Conservation (phyloP, 1,284 basidiomycete species). For the Cutaneotrichosporon spelunceum region DNA sequence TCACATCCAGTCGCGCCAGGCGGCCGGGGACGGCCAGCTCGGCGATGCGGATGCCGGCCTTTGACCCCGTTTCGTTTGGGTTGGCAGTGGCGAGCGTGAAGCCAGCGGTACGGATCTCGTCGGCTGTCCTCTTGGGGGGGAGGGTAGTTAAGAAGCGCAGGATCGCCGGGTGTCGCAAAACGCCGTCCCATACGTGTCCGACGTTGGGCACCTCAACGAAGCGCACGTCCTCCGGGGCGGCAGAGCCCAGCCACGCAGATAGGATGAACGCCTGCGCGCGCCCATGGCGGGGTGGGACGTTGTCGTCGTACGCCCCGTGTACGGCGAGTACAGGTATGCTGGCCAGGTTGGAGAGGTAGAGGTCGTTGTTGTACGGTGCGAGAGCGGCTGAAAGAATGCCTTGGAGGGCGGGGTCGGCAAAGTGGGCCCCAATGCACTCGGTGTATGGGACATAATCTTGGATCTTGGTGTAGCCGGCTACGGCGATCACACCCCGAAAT, state of each 20-base stretch:
- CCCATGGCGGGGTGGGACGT: conserved; percentile 47
- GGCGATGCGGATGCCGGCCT: conserved; percentile 48
- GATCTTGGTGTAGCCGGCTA: conserved; percentile 75
- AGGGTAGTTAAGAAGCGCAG: conserved; percentile 34
- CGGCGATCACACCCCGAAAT: conserved; percentile 68
- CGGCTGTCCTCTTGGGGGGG: conserved; percentile 19
- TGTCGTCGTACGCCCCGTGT: conserved; percentile 62
- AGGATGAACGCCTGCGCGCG: conserved; percentile 34
- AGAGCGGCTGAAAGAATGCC: conserved; percentile 69
- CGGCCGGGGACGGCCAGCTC: conserved; percentile 49
- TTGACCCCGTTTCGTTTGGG: conserved; percentile 48
- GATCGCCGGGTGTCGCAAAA: conserved; percentile 44
- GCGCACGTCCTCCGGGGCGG: conserved; percentile 13
- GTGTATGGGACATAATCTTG: conserved; percentile 75
- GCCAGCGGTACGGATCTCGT: conserved; percentile 29
- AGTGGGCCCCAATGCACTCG: conserved; percentile 56
- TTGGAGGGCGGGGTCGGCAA: conserved; percentile 68
- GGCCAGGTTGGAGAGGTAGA: conserved; percentile 72
- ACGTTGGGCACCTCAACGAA: conserved; percentile 44
- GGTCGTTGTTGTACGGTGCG: conserved; percentile 78
- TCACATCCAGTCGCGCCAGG: conserved; percentile 42
- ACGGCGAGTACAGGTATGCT: conserved; percentile 66
- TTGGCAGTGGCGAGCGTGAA: conserved; percentile 51
- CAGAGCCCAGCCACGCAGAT: conserved; percentile 26
- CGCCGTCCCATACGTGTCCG: conserved; percentile 51